Base-by-base conservation (phyloP, 768 basidiomycete genomes). In the Podaxis mareebaensis region DNA sequence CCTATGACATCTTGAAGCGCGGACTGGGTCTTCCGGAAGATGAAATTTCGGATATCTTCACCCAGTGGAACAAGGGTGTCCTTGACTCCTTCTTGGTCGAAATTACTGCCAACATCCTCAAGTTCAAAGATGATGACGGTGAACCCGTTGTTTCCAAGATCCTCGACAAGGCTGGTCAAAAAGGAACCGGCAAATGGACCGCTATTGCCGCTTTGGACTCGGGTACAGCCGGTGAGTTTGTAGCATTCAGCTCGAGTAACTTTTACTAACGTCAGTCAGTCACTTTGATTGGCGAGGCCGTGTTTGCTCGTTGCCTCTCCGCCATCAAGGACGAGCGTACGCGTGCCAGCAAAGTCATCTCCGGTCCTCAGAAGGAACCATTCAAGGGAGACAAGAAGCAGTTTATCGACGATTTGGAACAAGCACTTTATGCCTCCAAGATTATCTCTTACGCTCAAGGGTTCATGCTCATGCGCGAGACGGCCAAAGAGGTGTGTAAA, bases 141-240 rank as follows among this genome's bases (percentile, higher is more conserved):
- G 85, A 84, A 71, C 92, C 95, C 54, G 86, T 99, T 68, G 88
- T 99, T 66, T 83, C 81, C 70, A 99, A 99, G 81, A 96, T 99
- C 71, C 85, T 97, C 68, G 97, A 99, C 77, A 76, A 91, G 72
- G 97, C 97, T 64, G 96, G 96, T 42, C 97, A 99, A 78, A 99
- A 99, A 80, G 97, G 97, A 73, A 99, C 97, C 66, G 95, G 97
- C 63, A 99, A 99, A 80, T 99, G 97, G 97, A 99, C 97, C 61
- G 97, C 97, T 62, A 92, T 98, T 71, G 90, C 90, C 69, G 97
- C 97, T 64, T 88, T 99, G 68, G 97, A 99, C 59, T 90, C 93
- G 67, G 95, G 93, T 70, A 90, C 85, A 64, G 83, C 92, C 49
- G 93, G 93, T 92, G 66, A 65, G 86, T 75, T 30, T 53, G 60